Evolutionary conservation across 768 basidiomycete genomes (phyloP), one percentile per base, ranked within the genome.

Genomic region (Austroboletus eburneus): DNA sequence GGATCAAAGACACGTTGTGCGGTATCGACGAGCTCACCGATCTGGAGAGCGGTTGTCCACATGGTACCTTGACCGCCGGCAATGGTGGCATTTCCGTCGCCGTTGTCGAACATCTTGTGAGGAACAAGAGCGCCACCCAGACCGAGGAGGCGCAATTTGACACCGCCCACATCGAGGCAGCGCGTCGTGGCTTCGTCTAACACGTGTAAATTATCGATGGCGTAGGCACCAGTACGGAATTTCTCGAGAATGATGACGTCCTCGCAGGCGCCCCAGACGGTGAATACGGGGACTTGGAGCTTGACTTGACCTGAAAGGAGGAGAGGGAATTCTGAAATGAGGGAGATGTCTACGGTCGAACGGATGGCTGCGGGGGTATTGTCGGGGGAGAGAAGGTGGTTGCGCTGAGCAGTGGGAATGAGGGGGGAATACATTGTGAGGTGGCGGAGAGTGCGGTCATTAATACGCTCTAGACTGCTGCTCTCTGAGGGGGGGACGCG

Each of bases 21-120:
- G 3, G 94, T 98, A 67, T 98, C 96, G 39, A 98, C 87, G 42
- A 99, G 86, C 66, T 99, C 95, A 48, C 96, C 96, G 33, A 99
- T 89, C 66, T 99, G 96, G 21, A 99, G 78, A 5, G 91, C 89
- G 0, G 95, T 98, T 0, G 91, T 90, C 96, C 96, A 99, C 85
- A 98, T 95, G 17, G 94, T 98, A 24, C 96, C 96, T 59, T 91
- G 87, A 2, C 93, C 96, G 29, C 96, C 96, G 0, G 96, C 95
- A 53, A 99, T 96, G n/a, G 95, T 97, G 10, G 91, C 94, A 37
- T 73, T 82, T 3, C 94, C 95, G 39, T 95, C 91, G 0, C 95
- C 90, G 53, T 92, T 92, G 69, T 91, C 88, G 57, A 94, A 92
- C 75, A 92, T 79, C 67, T 97, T 97, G 74, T 97, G 93, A 34